Base-by-base conservation (phyloP, 768 basidiomycete species). In the Tremella yokohamensis region DNA sequence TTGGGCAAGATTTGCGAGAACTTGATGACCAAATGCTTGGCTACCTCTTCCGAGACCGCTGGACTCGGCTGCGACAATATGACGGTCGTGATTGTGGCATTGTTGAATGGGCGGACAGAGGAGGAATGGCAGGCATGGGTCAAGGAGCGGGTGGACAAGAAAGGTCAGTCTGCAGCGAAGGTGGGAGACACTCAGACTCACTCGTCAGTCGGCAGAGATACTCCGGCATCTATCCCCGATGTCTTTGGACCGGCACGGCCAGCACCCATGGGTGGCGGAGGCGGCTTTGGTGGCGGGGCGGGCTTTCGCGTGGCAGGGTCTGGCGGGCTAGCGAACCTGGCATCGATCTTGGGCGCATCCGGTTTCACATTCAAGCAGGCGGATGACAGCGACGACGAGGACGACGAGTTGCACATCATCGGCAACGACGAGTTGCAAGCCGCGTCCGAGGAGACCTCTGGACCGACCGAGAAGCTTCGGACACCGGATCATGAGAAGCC, bases 31-130 rank as follows among this genome's bases (percentile, higher is more conserved):
- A 86, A 88, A 65, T 98, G 96, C 71, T 82, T 97, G 48, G 93
- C 96, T 20, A 93, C 93, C 0, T 91, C 96, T 74, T 89, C 89
- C 1, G 86, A 87, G 20, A 88, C 88, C 37, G 89, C 89, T 49
- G 96, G 96, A 12, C 89, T 97, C 62, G 96, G 96, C 18, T 97
- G 94, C 75, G 96, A 99, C 79, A 98, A 99, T 80, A 99, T 99
- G 96, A 99, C 96, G 0, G 80, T 96, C 49, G 82, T 97, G 65
- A 84, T 99, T 52, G 83, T 98, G 57, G 96, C 90, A 7, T 77
- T 99, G 45, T 82, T 93, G 29, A 83, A 88, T 61, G 93, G 89
- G 40, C 84, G 85, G 59, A 88, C 90, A n/a, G 84, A 86, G 75
- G 87, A 89, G 63, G 85, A 92, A 72, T 98, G 96, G 96, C 88